A percentile compares a stretch with the other conserved stretches of the same genome.
Evolutionary conservation across 495 filamentous ascomycete genomes (phyloP).

Genomic region (Penicilliopsis zonata): DNA sequence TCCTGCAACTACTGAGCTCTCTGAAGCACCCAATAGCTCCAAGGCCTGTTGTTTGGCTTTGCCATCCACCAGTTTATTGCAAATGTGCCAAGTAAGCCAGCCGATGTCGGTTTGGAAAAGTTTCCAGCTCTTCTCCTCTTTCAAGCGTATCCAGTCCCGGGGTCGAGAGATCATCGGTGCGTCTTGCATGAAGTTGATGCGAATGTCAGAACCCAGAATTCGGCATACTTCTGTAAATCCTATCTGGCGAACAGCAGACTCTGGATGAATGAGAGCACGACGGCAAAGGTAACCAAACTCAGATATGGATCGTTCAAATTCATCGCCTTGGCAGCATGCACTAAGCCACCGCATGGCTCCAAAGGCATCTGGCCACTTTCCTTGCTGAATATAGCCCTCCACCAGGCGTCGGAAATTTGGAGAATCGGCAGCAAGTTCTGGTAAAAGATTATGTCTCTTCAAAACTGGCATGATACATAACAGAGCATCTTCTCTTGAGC

Average conservation of each 20-base stretch:
- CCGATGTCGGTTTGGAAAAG: constrained; percentile 14
- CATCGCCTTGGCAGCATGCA: constrained; percentile 11
- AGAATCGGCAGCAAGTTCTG: constrained; percentile 15
- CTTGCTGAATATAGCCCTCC: constrained; percentile 3
- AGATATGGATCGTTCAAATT: constrained; percentile 16
- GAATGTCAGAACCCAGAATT: constrained; percentile 8
- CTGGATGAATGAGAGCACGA: constrained; percentile 9
- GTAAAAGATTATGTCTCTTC: constrained; percentile 10
- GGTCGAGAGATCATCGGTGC: constrained; percentile 1
- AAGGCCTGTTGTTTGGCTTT: constrained; percentile 4
- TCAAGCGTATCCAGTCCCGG: constrained; percentile 5
- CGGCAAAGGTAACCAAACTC: constrained; percentile 19
- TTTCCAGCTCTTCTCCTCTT: background rate
- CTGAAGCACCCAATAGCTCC: constrained; percentile 1
- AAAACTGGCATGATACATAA: constrained; percentile 23
- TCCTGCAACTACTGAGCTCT: background rate
- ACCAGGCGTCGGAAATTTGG: constrained; percentile 5
- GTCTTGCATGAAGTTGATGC: constrained; percentile 2
- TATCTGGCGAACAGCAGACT: constrained; percentile 3
- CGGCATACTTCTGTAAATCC: constrained; percentile 4
- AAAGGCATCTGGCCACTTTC: constrained; percentile 16
- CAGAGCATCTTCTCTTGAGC: constrained; percentile 22
- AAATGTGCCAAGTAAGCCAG: constrained; percentile 19
- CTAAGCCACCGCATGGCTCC: constrained; percentile 15
- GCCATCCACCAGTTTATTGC: constrained; percentile 1